phyloP scores from a whole-genome alignment of 495 filamentous ascomycete species.

The Daldinia vernicosa region DNA sequence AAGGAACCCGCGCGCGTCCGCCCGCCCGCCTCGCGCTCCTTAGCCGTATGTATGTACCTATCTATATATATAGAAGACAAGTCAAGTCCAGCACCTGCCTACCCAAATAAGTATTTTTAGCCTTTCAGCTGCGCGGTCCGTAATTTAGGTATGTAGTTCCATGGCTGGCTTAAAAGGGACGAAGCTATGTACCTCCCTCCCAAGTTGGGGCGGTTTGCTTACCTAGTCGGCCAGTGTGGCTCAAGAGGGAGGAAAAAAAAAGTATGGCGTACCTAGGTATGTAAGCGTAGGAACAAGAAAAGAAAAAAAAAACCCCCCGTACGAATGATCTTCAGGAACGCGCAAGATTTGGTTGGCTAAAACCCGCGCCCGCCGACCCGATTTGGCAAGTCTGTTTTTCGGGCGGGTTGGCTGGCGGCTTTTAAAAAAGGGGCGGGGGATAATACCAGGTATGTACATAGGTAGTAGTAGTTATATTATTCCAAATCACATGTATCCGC shows the following conservation, averaged over 20 bases:
- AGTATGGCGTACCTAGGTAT: too few relatives aligned
- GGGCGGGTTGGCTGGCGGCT: neutral
- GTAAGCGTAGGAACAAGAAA: too few relatives aligned
- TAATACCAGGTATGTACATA: too few relatives aligned
- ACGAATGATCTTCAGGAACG: slow-evolving; percentile 34
- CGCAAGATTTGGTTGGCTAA: slow-evolving; percentile 33
- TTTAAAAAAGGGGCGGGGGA: slow-evolving; percentile 4
- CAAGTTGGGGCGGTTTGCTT: neutral
- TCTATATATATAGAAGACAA: too few relatives aligned
- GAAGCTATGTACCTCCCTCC: too few relatives aligned
- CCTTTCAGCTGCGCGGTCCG: neutral
- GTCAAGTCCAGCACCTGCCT: too few relatives aligned
- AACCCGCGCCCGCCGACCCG: slow-evolving; percentile 18
- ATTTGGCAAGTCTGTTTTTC: slow-evolving; percentile 34
- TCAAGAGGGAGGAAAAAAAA: neutral
- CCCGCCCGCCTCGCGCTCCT: neutral
- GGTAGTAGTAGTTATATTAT: neutral
- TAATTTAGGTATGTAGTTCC: too few relatives aligned
- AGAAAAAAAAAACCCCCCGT: too few relatives aligned
- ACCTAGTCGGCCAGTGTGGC: neutral
- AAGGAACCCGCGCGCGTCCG: neutral
- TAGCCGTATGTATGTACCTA: too few relatives aligned
- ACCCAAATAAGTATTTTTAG: neutral
- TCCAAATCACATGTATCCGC: slow-evolving; percentile 28
- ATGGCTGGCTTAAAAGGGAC: too few relatives aligned